phyloP scores from a whole-genome alignment of 1,284 basidiomycete species.

The Schizophyllum commune region DNA sequence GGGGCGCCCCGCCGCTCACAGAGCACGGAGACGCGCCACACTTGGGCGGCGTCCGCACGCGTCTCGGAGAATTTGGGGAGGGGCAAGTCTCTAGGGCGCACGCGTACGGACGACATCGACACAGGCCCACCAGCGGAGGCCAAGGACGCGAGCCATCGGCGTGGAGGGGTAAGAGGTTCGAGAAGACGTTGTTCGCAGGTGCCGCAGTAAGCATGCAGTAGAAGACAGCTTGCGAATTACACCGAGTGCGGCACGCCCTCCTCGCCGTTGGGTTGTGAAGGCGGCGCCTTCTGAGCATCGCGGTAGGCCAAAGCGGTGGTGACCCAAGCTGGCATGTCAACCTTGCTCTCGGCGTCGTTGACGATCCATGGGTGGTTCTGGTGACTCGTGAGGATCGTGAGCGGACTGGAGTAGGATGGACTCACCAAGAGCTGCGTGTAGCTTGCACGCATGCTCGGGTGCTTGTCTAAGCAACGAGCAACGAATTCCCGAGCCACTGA shows the following conservation, averaged over 20 bases:
- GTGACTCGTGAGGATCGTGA: not conserved
- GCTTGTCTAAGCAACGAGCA: constrained; percentile 64
- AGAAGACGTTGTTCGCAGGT: not conserved
- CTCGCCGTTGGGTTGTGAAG: not conserved
- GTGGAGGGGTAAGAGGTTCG: not conserved
- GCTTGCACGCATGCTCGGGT: constrained; percentile 71
- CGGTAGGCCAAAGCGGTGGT: constrained; percentile 39
- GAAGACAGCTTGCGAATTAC: not conserved
- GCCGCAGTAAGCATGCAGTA: not conserved
- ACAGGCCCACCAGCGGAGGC: not conserved
- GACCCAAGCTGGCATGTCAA: constrained; percentile 85
- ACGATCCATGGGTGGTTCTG: constrained; percentile 36
- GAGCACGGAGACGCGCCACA: not conserved
- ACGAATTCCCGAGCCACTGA: constrained; percentile 47
- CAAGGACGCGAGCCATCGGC: not conserved
- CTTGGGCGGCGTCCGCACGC: not conserved
- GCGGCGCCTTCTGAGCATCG: not conserved
- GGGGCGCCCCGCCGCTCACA: not conserved
- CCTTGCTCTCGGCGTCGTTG: constrained; percentile 55
- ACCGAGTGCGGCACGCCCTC: not conserved
- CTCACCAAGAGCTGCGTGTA: constrained; percentile 78
- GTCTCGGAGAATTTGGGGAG: not conserved
- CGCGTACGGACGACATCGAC: no score
- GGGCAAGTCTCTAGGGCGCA: not conserved
- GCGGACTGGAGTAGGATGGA: constrained; percentile 7